Evolutionary conservation across 805 yeast genomes (phyloP).

Genomic region (Pachysolen tannophilus): DNA sequence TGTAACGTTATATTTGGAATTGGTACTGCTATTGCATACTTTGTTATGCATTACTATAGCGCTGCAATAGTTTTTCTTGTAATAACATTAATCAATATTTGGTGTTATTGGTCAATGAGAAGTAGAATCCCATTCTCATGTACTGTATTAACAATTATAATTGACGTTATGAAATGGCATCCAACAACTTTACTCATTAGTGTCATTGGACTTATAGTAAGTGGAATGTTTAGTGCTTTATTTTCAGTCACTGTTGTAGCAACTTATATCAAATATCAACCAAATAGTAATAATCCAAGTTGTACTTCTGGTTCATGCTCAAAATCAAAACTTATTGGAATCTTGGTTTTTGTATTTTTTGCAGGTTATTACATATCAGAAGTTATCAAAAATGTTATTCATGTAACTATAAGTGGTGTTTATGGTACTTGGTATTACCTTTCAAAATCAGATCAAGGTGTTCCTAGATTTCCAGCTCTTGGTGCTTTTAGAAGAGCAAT

Average conservation of each 20-base stretch:
- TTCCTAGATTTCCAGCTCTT: constrained; percentile 67
- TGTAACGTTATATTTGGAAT: constrained; percentile 60
- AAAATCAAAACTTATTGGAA: constrained; percentile 53
- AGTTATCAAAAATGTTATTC: constrained; percentile 72
- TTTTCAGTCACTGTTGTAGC: constrained; percentile 67
- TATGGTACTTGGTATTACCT: constrained; percentile 91
- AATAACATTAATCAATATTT: constrained; percentile 56
- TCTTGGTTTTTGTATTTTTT: constrained; percentile 66
- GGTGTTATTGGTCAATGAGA: constrained; percentile 68
- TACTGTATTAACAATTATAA: constrained; percentile 58
- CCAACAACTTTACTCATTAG: constrained; percentile 65
- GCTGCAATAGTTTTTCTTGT: constrained; percentile 72
- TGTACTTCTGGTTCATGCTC: constrained; percentile 43
- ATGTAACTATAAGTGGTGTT: constrained; percentile 74
- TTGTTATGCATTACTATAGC: constrained; percentile 61
- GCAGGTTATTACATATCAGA: constrained; percentile 81
- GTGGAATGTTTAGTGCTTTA: constrained; percentile 57
- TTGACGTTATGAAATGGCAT: constrained; percentile 65
- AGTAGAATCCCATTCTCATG: constrained; percentile 68
- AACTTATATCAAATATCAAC: constrained; percentile 69
- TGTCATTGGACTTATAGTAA: constrained; percentile 46
- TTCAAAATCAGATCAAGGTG: constrained; percentile 34
- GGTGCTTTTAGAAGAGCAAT: constrained; percentile 73
- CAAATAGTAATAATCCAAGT: constrained; percentile 40
- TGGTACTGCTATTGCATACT: constrained; percentile 70